Evolutionary conservation across 2,329 filamentous ascomycete genomes (phyloP), one percentile per base, ranked within the genome.

Genomic region (Aspergillus arachidicola): DNA sequence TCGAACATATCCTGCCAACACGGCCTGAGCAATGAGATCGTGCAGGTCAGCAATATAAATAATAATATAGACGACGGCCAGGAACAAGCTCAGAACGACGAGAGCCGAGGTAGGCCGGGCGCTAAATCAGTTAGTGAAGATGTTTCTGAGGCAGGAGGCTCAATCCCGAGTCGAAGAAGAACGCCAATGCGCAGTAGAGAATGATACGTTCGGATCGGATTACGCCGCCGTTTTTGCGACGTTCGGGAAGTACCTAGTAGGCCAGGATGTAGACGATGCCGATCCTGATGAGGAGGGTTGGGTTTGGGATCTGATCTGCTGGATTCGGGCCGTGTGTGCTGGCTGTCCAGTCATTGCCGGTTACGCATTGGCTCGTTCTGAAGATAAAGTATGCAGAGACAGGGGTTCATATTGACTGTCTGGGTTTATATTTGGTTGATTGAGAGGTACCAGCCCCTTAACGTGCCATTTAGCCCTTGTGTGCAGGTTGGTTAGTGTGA

Each of bases 131-230:
- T 62, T 86, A 82, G 69, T 91, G 90, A 58, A 81, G 78, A 11
- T 92, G 79, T 68, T 91, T 86, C 38, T 83, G 80, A 0, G 86
- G 87, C 9, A 88, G 83, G 21, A 92, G 85, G 58, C 90, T 90
- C 69, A 91, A 83, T 4, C 90, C 90, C 60, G 89, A 91, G 67
- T 91, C 83, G 61, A 92, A 80, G 75, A 92, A 92, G 69, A 91
- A 77, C 21, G 84, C 86, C 34, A 92, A 87, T 23, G 85, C 87
- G 36, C 89, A 87, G 73, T 92, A 92, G 34, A 91, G 82, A 59
- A 91, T 78, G 10, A 81, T 76, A 16, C 79, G 78, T 59, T 80
- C 75, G 5, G 78, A 75, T 19, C 72, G 72, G 64, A 80, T 79
- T 16, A 72, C 69, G 36, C 78, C 78, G 48, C 78, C 81, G 55